Percentiles rank a stretch among this genome's conserved stretches.
phyloP scores from a whole-genome alignment of 108 stramenopile genomes.

The Epithemia pelagica region DNA sequence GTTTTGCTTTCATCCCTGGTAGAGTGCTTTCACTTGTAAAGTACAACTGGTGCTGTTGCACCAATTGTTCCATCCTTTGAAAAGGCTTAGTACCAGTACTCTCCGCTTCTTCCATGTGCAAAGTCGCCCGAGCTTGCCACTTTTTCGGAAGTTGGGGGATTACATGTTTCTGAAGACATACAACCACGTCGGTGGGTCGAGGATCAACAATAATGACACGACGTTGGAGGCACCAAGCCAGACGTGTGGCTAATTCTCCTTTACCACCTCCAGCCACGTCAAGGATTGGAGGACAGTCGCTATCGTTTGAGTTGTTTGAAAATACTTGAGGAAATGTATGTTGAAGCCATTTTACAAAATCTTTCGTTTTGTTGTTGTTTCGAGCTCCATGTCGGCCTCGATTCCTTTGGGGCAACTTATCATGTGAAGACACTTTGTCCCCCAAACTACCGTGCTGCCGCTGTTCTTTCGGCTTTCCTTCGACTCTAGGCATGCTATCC shows the following conservation, averaged over 20 bases:
- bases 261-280: slow-evolving; percentile 70
- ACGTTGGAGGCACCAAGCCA: slow-evolving; percentile 67
- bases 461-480: too few relatives aligned
- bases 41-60: slow-evolving; percentile 46
- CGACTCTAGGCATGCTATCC: too few relatives aligned
- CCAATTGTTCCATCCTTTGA: slow-evolving; percentile 18
- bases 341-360: slow-evolving; percentile 68
- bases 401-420: slow-evolving; percentile 2
- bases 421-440: too few relatives aligned
- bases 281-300: slow-evolving; percentile 15
- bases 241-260: slow-evolving; percentile 73
- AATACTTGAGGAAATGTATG: slow-evolving; percentile 46
- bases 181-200: slow-evolving; percentile 47
- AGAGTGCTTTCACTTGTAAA: slow-evolving; percentile 31
- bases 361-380: slow-evolving; percentile 75
- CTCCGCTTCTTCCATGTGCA: slow-evolving; percentile 25
- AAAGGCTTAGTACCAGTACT: slow-evolving; percentile 22
- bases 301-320: slow-evolving; percentile 6
- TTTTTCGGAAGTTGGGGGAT: slow-evolving; percentile 78
- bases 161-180: slow-evolving; percentile 55
- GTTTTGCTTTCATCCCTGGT: background rate
- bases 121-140: slow-evolving; percentile 47
- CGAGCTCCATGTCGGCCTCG: slow-evolving; percentile 64
- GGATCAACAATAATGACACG: slow-evolving; percentile 76
- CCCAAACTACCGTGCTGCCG: too few relatives aligned